Evolutionary conservation across 768 basidiomycete genomes (phyloP), one percentile per base, ranked within the genome.

Genomic region (Gloeopeniophorella convolvens): DNA sequence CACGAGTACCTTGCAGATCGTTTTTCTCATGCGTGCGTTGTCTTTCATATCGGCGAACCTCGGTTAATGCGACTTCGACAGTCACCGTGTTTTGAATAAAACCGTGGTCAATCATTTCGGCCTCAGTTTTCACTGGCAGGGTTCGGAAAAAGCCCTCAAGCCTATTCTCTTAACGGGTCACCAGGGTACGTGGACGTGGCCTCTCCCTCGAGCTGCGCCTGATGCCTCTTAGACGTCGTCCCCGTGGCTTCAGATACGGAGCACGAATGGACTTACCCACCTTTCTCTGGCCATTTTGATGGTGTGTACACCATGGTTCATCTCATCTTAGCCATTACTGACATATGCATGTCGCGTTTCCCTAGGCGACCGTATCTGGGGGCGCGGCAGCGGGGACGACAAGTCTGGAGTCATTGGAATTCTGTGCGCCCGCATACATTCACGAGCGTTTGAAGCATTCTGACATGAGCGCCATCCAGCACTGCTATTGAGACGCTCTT

Each of bases 41-140:
- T n/a, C n/a, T n/a, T n/a, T n/a, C n/a, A n/a, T n/a, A n/a, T n/a
- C n/a, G n/a, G n/a, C n/a, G n/a, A n/a, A n/a, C n/a, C n/a, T n/a
- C n/a, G n/a, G n/a, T n/a, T n/a, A n/a, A n/a, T n/a, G n/a, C n/a
- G n/a, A n/a, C n/a, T n/a, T n/a, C n/a, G n/a, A n/a, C 45, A 87
- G 83, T 10, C 80, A 86, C 63, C 41, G 69, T n/a, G 73, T 65
- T 8, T 70, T 89, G 36, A 60, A 72, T 26, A 71, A 85, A 51
- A 81, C 80, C 8, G 82, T 79, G 57, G 78, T 92, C 59, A 89
- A 89, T 63, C 85, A 79, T 0, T 86, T 85, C 57, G 88, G 78
- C 0, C 71, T 89, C n/a, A 64, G 87, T 7, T 86, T 78, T 61
- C 76, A 79, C 42, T 89, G 87, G 86, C 68, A 73, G 45, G 88